Conservation (phyloP, 176 grass and related monocot genomes). For the Themeda triandra region DNA sequence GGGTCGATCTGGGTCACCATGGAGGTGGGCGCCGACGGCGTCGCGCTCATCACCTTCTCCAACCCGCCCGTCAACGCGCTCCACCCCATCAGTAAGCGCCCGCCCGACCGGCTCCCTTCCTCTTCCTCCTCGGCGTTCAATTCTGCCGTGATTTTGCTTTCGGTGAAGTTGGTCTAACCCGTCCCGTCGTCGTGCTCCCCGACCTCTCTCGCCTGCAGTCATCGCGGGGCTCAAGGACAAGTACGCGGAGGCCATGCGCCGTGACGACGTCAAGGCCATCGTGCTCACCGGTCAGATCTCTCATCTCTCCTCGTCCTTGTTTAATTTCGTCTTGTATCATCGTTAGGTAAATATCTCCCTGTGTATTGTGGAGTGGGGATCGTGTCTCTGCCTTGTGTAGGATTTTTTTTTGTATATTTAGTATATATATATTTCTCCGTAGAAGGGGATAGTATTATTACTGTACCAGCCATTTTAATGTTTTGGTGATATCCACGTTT, state of each 20-base stretch:
- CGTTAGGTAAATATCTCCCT: background rate
- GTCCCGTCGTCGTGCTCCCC: background rate
- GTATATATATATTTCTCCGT: background rate
- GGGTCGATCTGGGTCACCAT: slow-evolving; percentile 63
- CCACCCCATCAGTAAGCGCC: slow-evolving; percentile 53
- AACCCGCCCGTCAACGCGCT: slow-evolving; percentile 94
- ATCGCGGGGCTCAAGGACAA: slow-evolving; percentile 82
- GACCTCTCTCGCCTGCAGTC: slow-evolving; percentile 27
- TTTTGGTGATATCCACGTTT: background rate
- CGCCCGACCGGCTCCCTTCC: background rate
- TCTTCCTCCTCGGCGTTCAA: background rate
- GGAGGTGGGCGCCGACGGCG: slow-evolving; percentile 79
- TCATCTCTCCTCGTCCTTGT: background rate
- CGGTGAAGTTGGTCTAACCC: background rate
- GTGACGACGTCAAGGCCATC: slow-evolving; percentile 83
- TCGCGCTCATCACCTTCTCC: slow-evolving; percentile 84
- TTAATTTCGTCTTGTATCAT: background rate
- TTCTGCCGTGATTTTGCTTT: background rate
- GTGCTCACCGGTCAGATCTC: slow-evolving; percentile 74
- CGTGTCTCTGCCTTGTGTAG: background rate
- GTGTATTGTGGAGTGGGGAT: background rate
- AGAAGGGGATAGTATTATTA: background rate
- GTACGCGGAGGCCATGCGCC: slow-evolving; percentile 60
- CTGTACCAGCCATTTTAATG: background rate
- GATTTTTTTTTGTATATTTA: background rate